Evolutionary conservation across 2,329 filamentous ascomycete species (phyloP).

Genomic region (Trichoderma sp.): DNA sequence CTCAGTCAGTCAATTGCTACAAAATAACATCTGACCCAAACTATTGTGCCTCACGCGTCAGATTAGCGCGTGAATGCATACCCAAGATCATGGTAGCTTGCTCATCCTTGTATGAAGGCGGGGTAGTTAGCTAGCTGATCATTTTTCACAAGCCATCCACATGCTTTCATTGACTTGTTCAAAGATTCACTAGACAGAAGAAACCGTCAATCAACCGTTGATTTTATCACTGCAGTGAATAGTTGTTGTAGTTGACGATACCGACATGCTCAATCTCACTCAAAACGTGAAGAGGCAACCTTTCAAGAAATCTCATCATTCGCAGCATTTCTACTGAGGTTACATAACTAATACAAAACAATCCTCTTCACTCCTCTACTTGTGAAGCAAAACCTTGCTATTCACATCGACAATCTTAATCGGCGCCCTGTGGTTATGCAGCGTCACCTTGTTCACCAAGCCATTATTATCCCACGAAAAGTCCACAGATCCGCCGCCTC

Average conservation of each 20-base stretch:
- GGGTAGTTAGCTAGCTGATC: not conserved
- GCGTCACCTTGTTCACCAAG: constrained; percentile 13
- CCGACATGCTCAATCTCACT: not conserved
- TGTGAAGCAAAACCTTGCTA: constrained; percentile 13
- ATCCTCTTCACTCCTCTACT: not conserved
- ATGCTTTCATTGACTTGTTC: not conserved
- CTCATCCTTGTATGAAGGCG: not conserved
- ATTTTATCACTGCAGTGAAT: not conserved
- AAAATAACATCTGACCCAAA: not conserved
- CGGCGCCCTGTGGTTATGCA: constrained; percentile 1
- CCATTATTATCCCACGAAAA: constrained; percentile 42
- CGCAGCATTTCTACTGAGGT: not conserved
- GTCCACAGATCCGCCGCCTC: constrained; percentile 43
- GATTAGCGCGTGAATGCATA: not conserved
- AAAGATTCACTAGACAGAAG: not conserved
- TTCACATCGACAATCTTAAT: constrained; percentile 18
- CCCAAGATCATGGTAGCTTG: not conserved
- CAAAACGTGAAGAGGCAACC: not conserved
- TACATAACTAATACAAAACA: not conserved
- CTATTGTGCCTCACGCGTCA: not conserved
- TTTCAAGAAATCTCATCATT: not conserved
- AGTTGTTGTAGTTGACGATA: not conserved
- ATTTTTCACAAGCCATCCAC: not conserved
- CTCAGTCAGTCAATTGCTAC: no score
- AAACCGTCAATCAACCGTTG: no score